Evolutionary conservation across 176 grass and related monocot species (phyloP).

Genomic region (Triticum monococcum): DNA sequence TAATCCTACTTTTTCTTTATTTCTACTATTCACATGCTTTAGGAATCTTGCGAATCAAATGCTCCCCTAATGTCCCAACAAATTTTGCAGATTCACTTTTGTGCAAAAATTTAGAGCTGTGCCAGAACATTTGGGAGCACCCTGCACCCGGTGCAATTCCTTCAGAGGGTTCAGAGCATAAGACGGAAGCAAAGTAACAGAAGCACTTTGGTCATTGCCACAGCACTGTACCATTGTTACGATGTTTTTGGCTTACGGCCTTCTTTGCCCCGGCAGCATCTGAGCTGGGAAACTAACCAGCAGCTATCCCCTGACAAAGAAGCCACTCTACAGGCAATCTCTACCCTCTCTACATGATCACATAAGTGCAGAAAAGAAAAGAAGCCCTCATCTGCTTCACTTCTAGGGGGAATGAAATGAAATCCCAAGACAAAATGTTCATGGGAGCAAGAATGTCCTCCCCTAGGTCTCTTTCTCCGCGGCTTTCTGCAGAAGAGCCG

Average conservation of each 20-base stretch:
- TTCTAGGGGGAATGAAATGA: background rate
- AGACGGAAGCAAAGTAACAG: background rate
- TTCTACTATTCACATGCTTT: too few relatives aligned
- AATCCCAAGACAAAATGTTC: conserved; percentile 16
- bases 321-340: conserved; percentile 39
- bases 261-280: conserved; percentile 28
- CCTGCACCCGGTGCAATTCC: too few relatives aligned
- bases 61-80: too few relatives aligned
- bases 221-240: background rate
- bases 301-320: conserved; percentile 4
- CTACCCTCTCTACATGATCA: conserved; percentile 31
- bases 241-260: background rate
- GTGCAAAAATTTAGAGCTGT: too few relatives aligned
- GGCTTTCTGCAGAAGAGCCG: conserved; percentile 57
- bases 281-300: conserved; percentile 1
- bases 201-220: background rate
- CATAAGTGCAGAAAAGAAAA: conserved; percentile 23
- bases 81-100: too few relatives aligned
- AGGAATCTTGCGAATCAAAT: too few relatives aligned
- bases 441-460: background rate
- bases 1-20: too few relatives aligned
- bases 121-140: too few relatives aligned
- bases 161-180: background rate
- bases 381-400: conserved; percentile 24
- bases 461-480: conserved; percentile 42